Base-by-base conservation (phyloP, 352 stramenopile genomes). In the Globisporangium solare region DNA sequence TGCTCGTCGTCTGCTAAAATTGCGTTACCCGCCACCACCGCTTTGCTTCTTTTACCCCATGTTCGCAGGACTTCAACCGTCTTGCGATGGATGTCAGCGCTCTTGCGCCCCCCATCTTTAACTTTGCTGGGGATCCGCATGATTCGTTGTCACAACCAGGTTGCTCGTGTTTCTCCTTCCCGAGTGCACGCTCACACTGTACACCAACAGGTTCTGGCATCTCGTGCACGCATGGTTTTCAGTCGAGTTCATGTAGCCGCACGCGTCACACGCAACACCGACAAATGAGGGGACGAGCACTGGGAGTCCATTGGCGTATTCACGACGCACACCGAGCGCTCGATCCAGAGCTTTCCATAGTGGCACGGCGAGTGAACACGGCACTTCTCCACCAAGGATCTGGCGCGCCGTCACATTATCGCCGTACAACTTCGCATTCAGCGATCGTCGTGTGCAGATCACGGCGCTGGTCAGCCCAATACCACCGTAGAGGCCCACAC, bases 371-470 rank as follows among this genome's bases (percentile, higher is more conserved):
- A 86, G 47, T 35, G 67, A 47, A 58, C 79, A 89, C 11, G 82
- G 66, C 42, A 89, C 79, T 61, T 89, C 79, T 21, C 82, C 82
- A 13, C 73, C 68, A 21, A 92, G 68, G 46, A 92, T 73, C 58
- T 88, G 80, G 10, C 79, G 77, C 20, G 75, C 73, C 5, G 78
- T 88, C 41, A 86, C 74, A 53, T 76, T 78, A 0, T 66, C 47
- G 10, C 81, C 81, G 40, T 91, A 89, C 40, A 76, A 86, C 64
- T 78, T 87, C 47, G 76, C 74, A 58, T 91, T 91, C 32, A 91
- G 59, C 37, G 79, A 83, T 60, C 88, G 88, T 41, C 82, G 75
- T 6, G 82, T 88, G 49, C 79, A 86, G 47, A 92, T 89, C 35
- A 89, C 67, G 12, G 73, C 82, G 49, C 82, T 76, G 5, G 75